Evolutionary conservation across 2,329 filamentous ascomycete genomes (phyloP), one percentile per base, ranked within the genome.

Genomic region (Talaromyces sp.): DNA sequence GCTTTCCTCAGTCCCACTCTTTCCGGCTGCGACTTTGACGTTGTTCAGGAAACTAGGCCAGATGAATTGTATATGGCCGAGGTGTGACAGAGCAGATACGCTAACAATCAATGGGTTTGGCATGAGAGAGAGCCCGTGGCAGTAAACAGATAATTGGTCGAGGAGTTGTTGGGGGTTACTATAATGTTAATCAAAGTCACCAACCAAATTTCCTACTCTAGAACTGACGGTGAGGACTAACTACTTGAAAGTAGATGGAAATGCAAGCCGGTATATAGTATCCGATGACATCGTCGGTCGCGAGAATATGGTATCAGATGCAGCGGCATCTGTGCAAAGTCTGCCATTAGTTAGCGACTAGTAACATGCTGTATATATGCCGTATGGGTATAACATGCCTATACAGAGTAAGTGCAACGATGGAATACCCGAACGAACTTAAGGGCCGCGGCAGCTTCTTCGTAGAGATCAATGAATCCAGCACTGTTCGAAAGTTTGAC

Each of bases 41-140:
- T 63, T 63, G 50, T 63, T 56, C 46, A 63, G 46, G 59, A 63
- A 63, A n/a, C 56, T 53, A 14, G 62, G 52, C 62, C 62, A 63
- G 43, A 60, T 62, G 62, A 63, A 63, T 51, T 63, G 62, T 14
- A 63, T 59, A 41, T 63, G 62, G 27, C 60, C 60, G 21, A 62
- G 62, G 46, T 63, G 62, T 10, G 62, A 63, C 26, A 63, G 62
- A 26, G 62, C 62, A 17, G 62, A 63, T 14, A 63, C 62, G 41
- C 56, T 63, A 46, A 63, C 60, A 55, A 63, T 38, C 49, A 63
- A 60, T 26, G 62, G 49, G 24, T 62, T 63, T 31, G 62, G 62
- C 38, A 62, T 63, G 41, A 49, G 62, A 46, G 62, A 63, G 26
- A 59, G 38, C n/a, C 56, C 58, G 58, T 59, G 58, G 46, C 60